These are phyloP conservation scores for Dryas alaskensis DNA, from an alignment of 306 rosid species.

Conservation along the genomic window DNA sequence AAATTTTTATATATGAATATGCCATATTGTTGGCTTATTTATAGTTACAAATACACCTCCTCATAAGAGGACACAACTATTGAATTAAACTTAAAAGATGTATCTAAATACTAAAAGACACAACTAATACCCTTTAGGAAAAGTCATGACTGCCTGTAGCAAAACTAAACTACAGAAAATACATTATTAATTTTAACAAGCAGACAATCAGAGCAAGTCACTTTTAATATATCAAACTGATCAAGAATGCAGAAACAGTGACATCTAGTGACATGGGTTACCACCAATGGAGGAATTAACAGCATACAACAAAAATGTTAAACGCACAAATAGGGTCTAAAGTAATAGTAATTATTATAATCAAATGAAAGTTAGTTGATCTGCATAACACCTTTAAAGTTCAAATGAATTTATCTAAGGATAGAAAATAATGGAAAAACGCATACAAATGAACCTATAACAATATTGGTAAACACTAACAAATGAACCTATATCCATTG, in stretches of 20 bases:
- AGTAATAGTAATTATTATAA: background rate
- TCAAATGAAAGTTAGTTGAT: background rate
- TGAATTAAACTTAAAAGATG: too few species aligned
- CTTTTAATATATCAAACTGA: background rate
- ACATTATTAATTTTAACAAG: too few species aligned
- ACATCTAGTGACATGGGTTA: background rate
- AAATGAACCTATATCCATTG: background rate
- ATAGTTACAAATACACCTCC: too few species aligned
- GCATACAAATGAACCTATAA: background rate
- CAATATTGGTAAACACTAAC: slow-evolving; percentile 24
- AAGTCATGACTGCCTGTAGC: too few species aligned
- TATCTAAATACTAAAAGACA: too few species aligned
- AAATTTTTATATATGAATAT: too few species aligned
- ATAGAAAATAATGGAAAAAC: background rate
- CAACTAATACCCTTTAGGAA: too few species aligned
- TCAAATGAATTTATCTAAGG: background rate
- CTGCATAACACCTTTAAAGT: background rate
- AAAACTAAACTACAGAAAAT: too few species aligned
- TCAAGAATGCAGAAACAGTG: background rate
- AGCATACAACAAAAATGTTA: background rate
- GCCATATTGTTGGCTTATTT: too few species aligned
- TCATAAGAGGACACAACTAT: too few species aligned
- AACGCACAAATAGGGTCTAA: background rate
- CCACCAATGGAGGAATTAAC: background rate
- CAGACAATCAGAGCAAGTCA: background rate